phyloP scores from a whole-genome alignment of 2,329 filamentous ascomycete genomes.

The Calonectria ilicicola region DNA sequence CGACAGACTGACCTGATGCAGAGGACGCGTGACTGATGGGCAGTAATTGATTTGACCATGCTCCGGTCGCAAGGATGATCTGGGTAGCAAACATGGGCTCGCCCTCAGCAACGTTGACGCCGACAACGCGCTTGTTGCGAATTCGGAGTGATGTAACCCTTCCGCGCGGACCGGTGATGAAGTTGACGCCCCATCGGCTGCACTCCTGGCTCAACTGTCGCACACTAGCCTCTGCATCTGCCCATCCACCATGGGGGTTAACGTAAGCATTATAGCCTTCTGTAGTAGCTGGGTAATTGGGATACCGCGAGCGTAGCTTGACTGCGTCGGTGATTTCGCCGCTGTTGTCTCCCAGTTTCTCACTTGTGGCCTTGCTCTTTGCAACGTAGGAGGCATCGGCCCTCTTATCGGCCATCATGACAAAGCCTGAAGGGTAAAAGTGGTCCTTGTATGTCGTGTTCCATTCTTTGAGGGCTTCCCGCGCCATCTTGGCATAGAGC shows the following conservation, averaged over 20 bases:
- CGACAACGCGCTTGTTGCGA: background rate
- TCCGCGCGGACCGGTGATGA: background rate
- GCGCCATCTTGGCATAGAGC: slow-evolving; percentile 68
- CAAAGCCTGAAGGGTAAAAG: slow-evolving; percentile 40
- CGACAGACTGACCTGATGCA: background rate
- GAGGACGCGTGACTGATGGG: background rate
- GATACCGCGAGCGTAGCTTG: background rate
- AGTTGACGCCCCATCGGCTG: background rate
- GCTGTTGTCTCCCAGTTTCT: no score
- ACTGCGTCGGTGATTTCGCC: no score
- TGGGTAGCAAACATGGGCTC: background rate
- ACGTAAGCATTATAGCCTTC: background rate
- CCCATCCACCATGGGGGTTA: background rate
- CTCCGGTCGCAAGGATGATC: background rate
- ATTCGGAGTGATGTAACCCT: background rate
- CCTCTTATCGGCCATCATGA: slow-evolving; percentile 26
- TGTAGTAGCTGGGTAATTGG: background rate
- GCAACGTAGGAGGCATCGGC: background rate
- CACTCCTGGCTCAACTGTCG: background rate
- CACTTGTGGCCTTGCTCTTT: no score
- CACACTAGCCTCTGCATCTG: background rate
- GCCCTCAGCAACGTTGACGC: background rate
- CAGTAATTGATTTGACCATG: background rate
- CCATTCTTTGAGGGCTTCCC: slow-evolving; percentile 39
- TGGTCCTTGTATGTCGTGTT: slow-evolving; percentile 20